Conservation (phyloP, 495 filamentous ascomycete genomes). For the Rostrohypoxylon terebratum region DNA sequence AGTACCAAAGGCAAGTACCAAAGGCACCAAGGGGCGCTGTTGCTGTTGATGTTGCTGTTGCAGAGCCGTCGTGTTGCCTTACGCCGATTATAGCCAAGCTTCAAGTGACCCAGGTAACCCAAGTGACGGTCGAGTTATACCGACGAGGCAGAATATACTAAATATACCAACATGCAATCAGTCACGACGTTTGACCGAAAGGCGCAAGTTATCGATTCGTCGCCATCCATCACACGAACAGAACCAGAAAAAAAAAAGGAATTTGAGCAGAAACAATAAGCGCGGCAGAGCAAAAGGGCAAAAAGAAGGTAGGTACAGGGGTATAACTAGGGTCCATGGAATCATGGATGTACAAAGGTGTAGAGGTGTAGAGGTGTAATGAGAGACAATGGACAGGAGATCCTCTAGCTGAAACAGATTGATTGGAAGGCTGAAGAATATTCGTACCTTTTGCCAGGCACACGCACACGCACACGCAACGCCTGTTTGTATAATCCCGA, state of each 20-base stretch:
- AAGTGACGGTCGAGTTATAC: constrained; percentile 27
- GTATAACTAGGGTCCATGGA: no score
- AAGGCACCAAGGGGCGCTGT: constrained; percentile 21
- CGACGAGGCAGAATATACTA: constrained; percentile 31
- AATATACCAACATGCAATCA: constrained; percentile 18
- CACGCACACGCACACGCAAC: constrained; percentile 29
- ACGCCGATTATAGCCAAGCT: constrained; percentile 32
- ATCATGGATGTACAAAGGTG: constrained; percentile 11
- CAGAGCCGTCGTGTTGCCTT: constrained; percentile 31
- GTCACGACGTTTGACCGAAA: constrained; percentile 27
- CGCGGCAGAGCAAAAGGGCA: constrained; percentile 31
- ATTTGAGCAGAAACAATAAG: constrained; percentile 37
- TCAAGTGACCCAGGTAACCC: constrained; percentile 10
- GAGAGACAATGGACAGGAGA: constrained; percentile 26
- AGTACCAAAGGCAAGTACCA: not conserved
- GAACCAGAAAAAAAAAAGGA: constrained; percentile 21
- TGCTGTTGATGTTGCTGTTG: constrained; percentile 24
- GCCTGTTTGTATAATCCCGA: constrained; percentile 16
- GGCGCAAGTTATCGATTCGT: constrained; percentile 28
- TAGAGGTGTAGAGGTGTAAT: constrained; percentile 8
- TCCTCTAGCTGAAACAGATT: constrained; percentile 38
- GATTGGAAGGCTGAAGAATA: constrained; percentile 25
- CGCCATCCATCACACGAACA: constrained; percentile 36
- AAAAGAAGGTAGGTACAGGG: not conserved
- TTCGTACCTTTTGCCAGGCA: constrained; percentile 39